These are phyloP conservation scores for Penicillium hesseltinei DNA, from an alignment of 2,329 filamentous ascomycete species.

Conservation along the genomic window DNA sequence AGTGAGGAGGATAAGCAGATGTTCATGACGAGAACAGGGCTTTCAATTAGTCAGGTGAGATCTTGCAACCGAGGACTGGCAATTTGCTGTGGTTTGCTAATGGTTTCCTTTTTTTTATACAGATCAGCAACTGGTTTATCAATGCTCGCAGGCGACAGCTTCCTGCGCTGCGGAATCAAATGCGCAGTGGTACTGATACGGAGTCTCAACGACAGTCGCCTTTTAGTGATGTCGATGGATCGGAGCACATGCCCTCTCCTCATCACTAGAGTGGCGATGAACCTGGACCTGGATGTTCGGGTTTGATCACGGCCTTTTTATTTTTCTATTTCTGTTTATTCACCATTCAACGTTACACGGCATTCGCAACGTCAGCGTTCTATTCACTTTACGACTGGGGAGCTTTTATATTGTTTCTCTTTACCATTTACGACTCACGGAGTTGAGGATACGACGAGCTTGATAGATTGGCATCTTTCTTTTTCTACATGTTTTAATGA, in stretches of 20 bases:
- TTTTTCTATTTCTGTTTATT: conserved; percentile 1
- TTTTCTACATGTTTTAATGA: conserved; percentile 1
- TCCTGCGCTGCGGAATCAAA: conserved; percentile 47
- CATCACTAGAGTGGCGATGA: conserved; percentile 18
- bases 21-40: conserved; percentile 70
- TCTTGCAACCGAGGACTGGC: background rate
- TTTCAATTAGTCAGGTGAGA: conserved; percentile 67
- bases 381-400: conserved; percentile 22
- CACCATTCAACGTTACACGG: conserved; percentile 11
- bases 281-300: background rate
- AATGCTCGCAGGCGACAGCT: conserved; percentile 51
- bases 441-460: conserved; percentile 14
- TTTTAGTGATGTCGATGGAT: conserved; percentile 35
- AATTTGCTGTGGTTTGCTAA: conserved; percentile 4
- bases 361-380: conserved; percentile 23
- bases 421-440: conserved; percentile 20
- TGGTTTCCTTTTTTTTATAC: background rate
- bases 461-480: conserved; percentile 26
- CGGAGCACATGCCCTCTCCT: conserved; percentile 32
- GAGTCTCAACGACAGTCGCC: conserved; percentile 36
- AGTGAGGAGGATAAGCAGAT: conserved; percentile 85
- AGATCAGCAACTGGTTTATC: conserved; percentile 57
- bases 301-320: conserved; percentile 11
- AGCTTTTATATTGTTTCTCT: conserved; percentile 1
- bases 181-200: conserved; percentile 35